Percentiles rank a stretch among this genome's conserved stretches.
phyloP scores from a whole-genome alignment of 1,139 yeast genomes.

The Geotrichum cucujoidarum region DNA sequence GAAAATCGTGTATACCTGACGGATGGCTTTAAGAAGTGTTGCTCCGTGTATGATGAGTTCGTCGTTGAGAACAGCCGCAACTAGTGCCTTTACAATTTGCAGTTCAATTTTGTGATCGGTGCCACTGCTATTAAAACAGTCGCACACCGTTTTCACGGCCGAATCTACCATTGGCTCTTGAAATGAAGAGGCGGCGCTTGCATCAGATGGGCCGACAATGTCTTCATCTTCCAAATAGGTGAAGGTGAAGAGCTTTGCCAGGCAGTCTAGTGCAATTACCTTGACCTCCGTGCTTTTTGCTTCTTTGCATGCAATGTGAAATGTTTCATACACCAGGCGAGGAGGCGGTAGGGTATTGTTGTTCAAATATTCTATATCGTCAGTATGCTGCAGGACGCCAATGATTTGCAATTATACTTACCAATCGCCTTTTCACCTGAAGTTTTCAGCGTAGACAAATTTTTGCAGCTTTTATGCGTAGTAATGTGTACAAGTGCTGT shows the following conservation, averaged over 20 bases:
- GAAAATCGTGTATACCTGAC: constrained; percentile 90
- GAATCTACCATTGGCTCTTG: constrained; percentile 66
- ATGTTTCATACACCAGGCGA: constrained; percentile 52
- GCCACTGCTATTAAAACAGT: constrained; percentile 86
- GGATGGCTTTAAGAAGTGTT: constrained; percentile 77
- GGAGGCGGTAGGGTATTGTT: constrained; percentile 41
- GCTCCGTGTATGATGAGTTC: constrained; percentile 89
- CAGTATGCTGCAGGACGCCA: neutral
- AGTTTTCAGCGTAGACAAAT: constrained; percentile 42
- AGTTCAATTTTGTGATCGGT: constrained; percentile 85
- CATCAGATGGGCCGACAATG: constrained; percentile 30
- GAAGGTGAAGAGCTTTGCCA: constrained; percentile 62
- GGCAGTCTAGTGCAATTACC: constrained; percentile 56
- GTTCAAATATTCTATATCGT: constrained; percentile 20
- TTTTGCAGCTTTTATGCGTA: constrained; percentile 48
- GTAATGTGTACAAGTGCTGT: constrained; percentile 46
- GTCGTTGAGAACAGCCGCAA: constrained; percentile 78
- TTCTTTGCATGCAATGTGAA: constrained; percentile 52
- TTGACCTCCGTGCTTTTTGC: constrained; percentile 49
- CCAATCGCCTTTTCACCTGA: constrained; percentile 44
- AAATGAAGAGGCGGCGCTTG: constrained; percentile 48
- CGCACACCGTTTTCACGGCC: constrained; percentile 78
- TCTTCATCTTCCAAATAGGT: constrained; percentile 50
- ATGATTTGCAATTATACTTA: constrained; percentile 3
- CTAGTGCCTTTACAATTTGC: constrained; percentile 86